Percentiles rank a stretch among this genome's conserved stretches.
phyloP scores from a whole-genome alignment of 805 yeast genomes.

The Brettanomyces sp. region DNA sequence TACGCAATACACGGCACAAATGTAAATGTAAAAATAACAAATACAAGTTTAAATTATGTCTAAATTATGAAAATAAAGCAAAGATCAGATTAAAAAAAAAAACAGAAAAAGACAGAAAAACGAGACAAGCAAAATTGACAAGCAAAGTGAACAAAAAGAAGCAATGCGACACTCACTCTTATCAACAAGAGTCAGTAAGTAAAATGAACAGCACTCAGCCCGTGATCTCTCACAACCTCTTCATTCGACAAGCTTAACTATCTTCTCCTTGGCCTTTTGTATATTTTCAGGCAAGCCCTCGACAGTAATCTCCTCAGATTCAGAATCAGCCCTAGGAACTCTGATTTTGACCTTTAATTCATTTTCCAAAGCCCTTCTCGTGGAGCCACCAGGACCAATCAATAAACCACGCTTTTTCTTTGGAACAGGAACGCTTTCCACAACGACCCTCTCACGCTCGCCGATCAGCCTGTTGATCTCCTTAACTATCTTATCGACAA shows the following conservation, averaged over 20 bases:
- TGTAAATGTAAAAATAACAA: neutral
- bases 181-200: neutral
- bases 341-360: constrained; percentile 55
- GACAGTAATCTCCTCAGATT: constrained; percentile 43
- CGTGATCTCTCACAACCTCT: neutral
- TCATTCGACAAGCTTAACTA: constrained; percentile 49
- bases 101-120: neutral
- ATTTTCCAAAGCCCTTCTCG: constrained; percentile 62
- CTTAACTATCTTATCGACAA: constrained; percentile 60
- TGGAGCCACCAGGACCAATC: constrained; percentile 74
- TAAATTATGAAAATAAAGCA: neutral
- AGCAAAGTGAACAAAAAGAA: neutral
- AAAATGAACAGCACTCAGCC: too few relatives aligned
- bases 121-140: neutral
- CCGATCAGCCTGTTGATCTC: constrained; percentile 55
- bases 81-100: neutral
- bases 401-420: constrained; percentile 65
- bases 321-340: constrained; percentile 54
- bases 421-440: constrained; percentile 48
- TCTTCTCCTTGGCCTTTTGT: constrained; percentile 52
- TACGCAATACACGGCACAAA: too few relatives aligned
- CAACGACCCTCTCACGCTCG: constrained; percentile 50
- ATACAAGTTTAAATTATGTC: neutral
- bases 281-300: constrained; percentile 61
- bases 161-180: neutral